Evolutionary conservation across 805 yeast species (phyloP).

Genomic region (Metschnikowia kofuensis): DNA sequence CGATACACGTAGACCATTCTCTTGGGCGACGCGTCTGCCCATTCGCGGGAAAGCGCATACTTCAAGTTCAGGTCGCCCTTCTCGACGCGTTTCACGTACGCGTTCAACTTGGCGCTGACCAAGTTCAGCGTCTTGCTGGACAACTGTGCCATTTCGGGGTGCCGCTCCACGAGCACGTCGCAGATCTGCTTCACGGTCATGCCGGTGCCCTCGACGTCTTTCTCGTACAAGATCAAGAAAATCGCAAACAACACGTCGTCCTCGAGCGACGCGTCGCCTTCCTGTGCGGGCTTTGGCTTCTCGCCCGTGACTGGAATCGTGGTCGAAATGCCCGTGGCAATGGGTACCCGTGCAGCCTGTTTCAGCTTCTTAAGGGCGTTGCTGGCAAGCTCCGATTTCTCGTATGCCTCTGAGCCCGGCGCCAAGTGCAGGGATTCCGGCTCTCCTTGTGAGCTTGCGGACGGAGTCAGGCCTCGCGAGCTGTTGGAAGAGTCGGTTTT

Average conservation of each 20-base stretch:
- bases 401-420: conserved; percentile 3
- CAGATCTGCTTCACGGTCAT: conserved; percentile 90
- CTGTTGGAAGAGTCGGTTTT: conserved; percentile 23
- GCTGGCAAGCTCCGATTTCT: conserved; percentile 8
- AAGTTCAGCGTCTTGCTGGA: conserved; percentile 79
- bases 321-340: conserved; percentile 72
- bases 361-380: conserved; percentile 29
- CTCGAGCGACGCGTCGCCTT: conserved; percentile 57
- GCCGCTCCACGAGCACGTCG: conserved; percentile 67
- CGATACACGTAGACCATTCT: conserved; percentile 87
- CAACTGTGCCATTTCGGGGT: conserved; percentile 80
- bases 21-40: conserved; percentile 89
- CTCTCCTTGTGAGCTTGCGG: conserved; percentile 4
- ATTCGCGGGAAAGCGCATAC: conserved; percentile 78
- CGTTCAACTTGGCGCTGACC: conserved; percentile 79
- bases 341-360: conserved; percentile 44
- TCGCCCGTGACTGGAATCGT: conserved; percentile 77
- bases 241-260: conserved; percentile 76
- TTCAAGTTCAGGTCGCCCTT: conserved; percentile 72
- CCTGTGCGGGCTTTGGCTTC: conserved; percentile 64
- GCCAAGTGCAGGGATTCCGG: neutral
- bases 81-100: conserved; percentile 81
- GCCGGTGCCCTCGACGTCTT: conserved; percentile 67
- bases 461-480: conserved; percentile 35
- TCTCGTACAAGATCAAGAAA: conserved; percentile 65